Conservation (phyloP, 805 yeast genomes). For the Nakazawaea holstii region DNA sequence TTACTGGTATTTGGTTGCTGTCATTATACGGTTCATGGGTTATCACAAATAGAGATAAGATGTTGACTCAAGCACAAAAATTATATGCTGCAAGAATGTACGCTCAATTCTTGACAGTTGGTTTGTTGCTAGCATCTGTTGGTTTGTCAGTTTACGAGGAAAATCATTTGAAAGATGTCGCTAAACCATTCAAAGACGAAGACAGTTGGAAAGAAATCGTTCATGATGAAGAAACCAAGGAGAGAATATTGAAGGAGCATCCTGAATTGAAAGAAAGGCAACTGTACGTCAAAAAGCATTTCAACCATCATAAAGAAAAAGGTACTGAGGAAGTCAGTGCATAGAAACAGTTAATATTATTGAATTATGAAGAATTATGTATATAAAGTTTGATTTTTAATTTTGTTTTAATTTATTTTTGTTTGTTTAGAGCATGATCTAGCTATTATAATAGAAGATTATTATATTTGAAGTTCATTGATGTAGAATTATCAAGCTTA, state of each 20-base stretch:
- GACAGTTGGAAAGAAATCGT: constrained; percentile 45
- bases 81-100: constrained; percentile 88
- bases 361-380: no score
- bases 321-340: not conserved
- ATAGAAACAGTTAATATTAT: no score
- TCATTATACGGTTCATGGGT: constrained; percentile 79
- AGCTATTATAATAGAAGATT: no score
- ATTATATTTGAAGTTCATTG: no score
- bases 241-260: constrained; percentile 8
- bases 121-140: constrained; percentile 62
- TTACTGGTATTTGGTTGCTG: constrained; percentile 74
- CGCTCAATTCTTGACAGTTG: constrained; percentile 79
- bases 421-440: no score
- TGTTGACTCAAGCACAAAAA: constrained; percentile 73
- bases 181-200: constrained; percentile 26
- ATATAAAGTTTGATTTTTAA: no score
- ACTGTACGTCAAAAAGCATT: constrained; percentile 10
- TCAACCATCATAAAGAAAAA: not conserved
- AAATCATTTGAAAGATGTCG: constrained; percentile 35
- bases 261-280: constrained; percentile 7
- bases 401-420: no score
- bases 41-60: constrained; percentile 63
- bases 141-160: constrained; percentile 62
- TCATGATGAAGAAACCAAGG: constrained; percentile 31
- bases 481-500: no score